These are phyloP conservation scores for Hemisphaericaspora nanyangensis DNA, from an alignment of 805 yeast genomes.

Conservation along the genomic window DNA sequence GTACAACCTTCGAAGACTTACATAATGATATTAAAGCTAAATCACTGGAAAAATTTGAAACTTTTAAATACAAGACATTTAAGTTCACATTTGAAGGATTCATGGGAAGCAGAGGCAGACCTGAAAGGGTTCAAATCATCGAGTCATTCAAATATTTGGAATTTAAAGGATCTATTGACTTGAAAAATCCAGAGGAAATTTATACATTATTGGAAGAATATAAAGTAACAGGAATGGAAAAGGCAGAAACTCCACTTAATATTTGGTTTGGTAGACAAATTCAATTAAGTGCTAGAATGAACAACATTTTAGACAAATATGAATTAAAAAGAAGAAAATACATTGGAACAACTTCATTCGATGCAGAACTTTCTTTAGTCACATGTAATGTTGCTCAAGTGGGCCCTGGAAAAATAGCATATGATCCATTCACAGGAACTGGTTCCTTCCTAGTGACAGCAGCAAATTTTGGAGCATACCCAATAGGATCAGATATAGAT, in stretches of 20 bases:
- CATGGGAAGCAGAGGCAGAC: conserved; percentile 56
- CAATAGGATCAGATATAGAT: conserved; percentile 90
- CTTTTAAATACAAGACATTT: conserved; percentile 51
- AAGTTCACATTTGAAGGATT: conserved; percentile 80
- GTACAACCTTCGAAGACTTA: conserved; percentile 48
- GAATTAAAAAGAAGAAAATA: conserved; percentile 80
- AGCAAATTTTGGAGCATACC: conserved; percentile 74
- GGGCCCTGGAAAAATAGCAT: conserved; percentile 58
- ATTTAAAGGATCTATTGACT: conserved; percentile 70
- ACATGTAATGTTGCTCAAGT: conserved; percentile 86
- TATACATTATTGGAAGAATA: conserved; percentile 79
- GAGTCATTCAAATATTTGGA: conserved; percentile 68
- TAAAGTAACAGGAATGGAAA: conserved; percentile 41
- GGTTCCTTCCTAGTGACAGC: conserved; percentile 92
- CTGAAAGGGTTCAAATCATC: conserved; percentile 52
- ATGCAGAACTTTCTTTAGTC: conserved; percentile 84
- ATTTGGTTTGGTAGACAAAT: conserved; percentile 78
- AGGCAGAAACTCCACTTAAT: conserved; percentile 47
- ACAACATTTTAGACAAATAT: conserved; percentile 67
- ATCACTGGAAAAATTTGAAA: conserved; percentile 29
- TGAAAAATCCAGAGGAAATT: conserved; percentile 71
- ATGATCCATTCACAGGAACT: conserved; percentile 96
- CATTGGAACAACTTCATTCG: conserved; percentile 96
- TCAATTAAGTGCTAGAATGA: conserved; percentile 55
- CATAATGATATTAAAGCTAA: conserved; percentile 46